phyloP scores from a whole-genome alignment of 805 yeast species.

The Ascoidea tarda region DNA sequence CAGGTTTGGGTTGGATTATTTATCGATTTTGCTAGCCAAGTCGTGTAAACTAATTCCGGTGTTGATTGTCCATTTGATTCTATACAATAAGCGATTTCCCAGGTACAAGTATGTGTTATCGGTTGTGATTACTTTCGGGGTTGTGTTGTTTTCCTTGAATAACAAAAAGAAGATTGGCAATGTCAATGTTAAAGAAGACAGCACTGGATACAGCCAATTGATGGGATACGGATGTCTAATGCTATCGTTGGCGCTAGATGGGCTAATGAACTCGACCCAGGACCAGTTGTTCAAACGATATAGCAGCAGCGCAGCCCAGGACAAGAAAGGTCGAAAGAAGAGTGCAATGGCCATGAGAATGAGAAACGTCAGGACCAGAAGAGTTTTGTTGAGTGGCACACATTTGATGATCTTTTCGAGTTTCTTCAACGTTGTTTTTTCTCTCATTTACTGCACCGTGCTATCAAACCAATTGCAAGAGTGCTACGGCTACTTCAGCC shows the following conservation, averaged over 20 bases:
- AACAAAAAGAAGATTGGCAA: slow-evolving; percentile 12
- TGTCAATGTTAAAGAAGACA: slow-evolving; percentile 21
- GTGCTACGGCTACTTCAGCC: slow-evolving; percentile 25
- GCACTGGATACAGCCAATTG: slow-evolving; percentile 18
- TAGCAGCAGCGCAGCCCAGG: no score
- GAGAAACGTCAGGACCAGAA: slow-evolving; percentile 10
- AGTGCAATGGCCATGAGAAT: no score
- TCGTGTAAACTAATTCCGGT: slow-evolving; percentile 92
- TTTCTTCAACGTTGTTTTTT: slow-evolving; percentile 27
- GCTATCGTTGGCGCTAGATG: slow-evolving; percentile 68
- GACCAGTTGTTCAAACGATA: slow-evolving; percentile 57
- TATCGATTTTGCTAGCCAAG: slow-evolving; percentile 77
- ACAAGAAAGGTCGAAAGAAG: no score
- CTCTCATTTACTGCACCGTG: slow-evolving; percentile 31
- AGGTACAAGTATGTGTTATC: slow-evolving; percentile 70
- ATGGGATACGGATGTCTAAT: slow-evolving; percentile 50
- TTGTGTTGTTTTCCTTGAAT: slow-evolving; percentile 56
- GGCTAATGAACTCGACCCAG: slow-evolving; percentile 86
- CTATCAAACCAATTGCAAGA: slow-evolving; percentile 36
- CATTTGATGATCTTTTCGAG: slow-evolving; percentile 73
- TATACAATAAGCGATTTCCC: slow-evolving; percentile 65
- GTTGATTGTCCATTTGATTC: slow-evolving; percentile 63
- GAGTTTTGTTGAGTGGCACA: slow-evolving; percentile 52
- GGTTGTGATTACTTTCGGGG: slow-evolving; percentile 67
- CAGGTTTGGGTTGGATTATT: slow-evolving; percentile 61